Evolutionary conservation across 2,329 filamentous ascomycete species (phyloP), one percentile per base, ranked within the genome.

Genomic region (Ophiosphaerella herpotricha): DNA sequence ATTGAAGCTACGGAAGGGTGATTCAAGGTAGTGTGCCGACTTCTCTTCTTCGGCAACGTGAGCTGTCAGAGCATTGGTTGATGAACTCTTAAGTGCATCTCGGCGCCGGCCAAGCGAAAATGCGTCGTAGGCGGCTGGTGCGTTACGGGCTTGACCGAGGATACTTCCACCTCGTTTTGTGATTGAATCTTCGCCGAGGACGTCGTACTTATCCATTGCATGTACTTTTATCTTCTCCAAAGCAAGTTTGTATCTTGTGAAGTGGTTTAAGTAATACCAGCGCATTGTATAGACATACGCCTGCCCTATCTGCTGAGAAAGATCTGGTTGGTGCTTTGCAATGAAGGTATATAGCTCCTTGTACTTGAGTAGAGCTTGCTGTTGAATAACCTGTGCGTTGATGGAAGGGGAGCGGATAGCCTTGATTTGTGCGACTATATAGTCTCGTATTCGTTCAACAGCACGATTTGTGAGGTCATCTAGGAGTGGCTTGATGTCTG

Each of bases 251-350:
- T 99, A 99, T 31, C 93, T 86, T 3, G 84, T 86, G 68, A 99
- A 99, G 71, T 97, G 90, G 58, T 89, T 94, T 45, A 88, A 77
- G 70, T 97, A 97, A 68, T 99, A 99, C 94, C 94, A 99, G 45
- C 91, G 85, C 91, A 99, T 99, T 0, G 95, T 99, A 71, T 97
- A 96, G 77, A 95, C 87, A 67, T 99, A 99, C 3, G 95, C 94
- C 70, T 91, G 88, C 7, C 86, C 86, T 58, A 99, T 96, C 73
- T 99, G 90, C 45, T 92, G 87, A 7, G 90, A 91, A 5, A 99
- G 83, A n/a, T 84, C 81, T 1, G 88, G 79, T 64, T 97, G 91
- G 58, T 93, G 88, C 61, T 84, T 86, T 52, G 90, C 85, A 29
- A 99, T 80, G 67, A 97, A 99, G 5, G 84, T 81, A 73, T 87